phyloP scores from a whole-genome alignment of 106 monocot species.

The Platanthera guangdongensis region DNA sequence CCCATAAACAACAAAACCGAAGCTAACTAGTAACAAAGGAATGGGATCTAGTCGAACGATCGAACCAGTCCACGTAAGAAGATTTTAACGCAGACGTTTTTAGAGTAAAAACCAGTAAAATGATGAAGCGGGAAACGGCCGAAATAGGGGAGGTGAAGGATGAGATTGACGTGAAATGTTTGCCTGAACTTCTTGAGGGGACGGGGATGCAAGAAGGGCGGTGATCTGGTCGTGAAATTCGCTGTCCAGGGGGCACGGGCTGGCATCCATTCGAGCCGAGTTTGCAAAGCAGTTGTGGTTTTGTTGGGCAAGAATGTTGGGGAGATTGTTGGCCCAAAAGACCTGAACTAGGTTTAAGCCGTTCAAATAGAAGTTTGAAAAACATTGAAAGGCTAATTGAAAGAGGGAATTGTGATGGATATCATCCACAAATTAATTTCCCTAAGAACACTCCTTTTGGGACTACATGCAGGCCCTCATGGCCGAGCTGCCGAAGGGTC shows the following conservation, averaged over 20 bases:
- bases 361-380: no score
- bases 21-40: background rate
- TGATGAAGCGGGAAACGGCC: background rate
- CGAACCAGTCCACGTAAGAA: background rate
- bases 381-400: no score
- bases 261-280: slow-evolving; percentile 1
- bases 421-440: no score
- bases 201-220: slow-evolving; percentile 47
- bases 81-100: background rate
- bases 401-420: no score
- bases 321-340: no score
- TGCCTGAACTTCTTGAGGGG: slow-evolving; percentile 36
- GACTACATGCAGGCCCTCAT: no score
- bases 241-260: slow-evolving; percentile 36
- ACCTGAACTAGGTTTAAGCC: no score
- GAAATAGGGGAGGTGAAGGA: background rate
- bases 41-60: background rate
- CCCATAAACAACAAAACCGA: background rate
- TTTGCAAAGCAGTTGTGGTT: background rate
- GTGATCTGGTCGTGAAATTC: slow-evolving; percentile 53
- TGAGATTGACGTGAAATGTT: slow-evolving; percentile 1
- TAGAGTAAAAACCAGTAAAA: background rate
- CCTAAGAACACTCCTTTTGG: no score
- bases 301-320: background rate
- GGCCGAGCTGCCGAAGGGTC: no score